Conservation (phyloP, 1,139 yeast genomes). For the Yamadazyma atlantica region DNA sequence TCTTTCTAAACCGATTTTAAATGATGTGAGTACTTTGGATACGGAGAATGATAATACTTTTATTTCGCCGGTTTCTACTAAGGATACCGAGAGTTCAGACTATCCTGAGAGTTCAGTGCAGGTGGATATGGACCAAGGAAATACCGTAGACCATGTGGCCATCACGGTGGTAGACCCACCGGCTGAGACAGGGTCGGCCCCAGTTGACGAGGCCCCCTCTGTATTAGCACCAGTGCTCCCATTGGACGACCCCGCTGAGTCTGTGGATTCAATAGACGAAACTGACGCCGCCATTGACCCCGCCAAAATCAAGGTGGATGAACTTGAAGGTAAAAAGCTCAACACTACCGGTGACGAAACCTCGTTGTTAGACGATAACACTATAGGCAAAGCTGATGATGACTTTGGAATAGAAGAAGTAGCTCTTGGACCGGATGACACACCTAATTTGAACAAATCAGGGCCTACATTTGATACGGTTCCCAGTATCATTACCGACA, state of each 20-base stretch:
- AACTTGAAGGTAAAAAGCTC: slow-evolving; percentile 3
- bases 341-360: slow-evolving; percentile 3
- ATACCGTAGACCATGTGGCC: too few relatives aligned
- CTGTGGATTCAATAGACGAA: slow-evolving; percentile 3
- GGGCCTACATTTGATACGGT: slow-evolving; percentile 34
- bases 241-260: too few relatives aligned
- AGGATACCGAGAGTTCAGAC: slow-evolving; percentile 8
- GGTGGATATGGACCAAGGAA: too few relatives aligned
- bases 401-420: slow-evolving; percentile 21
- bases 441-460: slow-evolving; percentile 23
- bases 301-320: slow-evolving; percentile 5
- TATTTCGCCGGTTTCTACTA: slow-evolving; percentile 13
- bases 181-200: too few relatives aligned
- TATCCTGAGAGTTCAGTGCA: slow-evolving; percentile 6
- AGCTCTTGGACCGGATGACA: slow-evolving; percentile 16
- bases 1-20: slow-evolving; percentile 5
- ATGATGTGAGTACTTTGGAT: slow-evolving; percentile 7
- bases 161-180: slow-evolving; percentile 21
- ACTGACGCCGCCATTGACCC: slow-evolving; percentile 17
- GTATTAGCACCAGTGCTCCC: too few relatives aligned
- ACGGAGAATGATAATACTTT: slow-evolving; percentile 11
- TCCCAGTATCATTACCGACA: slow-evolving; percentile 28
- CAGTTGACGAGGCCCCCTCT: slow-evolving; percentile 8
- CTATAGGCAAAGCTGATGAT: slow-evolving; percentile 11
- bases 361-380: background rate